Evolutionary conservation across 495 filamentous ascomycete genomes (phyloP).

Genomic region (Aspergillus campestris): DNA sequence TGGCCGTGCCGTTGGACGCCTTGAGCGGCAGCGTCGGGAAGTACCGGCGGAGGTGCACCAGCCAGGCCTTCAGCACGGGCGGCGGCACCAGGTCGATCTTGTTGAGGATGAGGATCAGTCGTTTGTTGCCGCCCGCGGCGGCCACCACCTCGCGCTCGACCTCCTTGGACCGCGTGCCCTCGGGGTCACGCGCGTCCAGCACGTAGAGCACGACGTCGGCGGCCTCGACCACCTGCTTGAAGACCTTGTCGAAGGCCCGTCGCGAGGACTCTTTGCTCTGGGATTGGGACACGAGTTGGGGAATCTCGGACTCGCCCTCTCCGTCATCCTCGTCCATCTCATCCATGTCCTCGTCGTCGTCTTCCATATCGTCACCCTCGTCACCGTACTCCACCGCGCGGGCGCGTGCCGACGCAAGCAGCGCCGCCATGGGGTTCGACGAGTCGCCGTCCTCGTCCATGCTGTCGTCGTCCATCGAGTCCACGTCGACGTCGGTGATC

Average conservation of each 20-base stretch:
- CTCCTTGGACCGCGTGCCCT: constrained; percentile 82
- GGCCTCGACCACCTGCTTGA: constrained; percentile 84
- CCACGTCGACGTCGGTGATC: constrained; percentile 37
- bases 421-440: constrained; percentile 84
- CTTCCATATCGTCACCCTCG: constrained; percentile 47
- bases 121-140: constrained; percentile 71
- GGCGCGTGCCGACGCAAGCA: constrained; percentile 83
- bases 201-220: constrained; percentile 93
- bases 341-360: constrained; percentile 40
- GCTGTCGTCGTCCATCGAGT: constrained; percentile 44
- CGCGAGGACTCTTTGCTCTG: constrained; percentile 62
- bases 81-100: constrained; percentile 92
- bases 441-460: constrained; percentile 50
- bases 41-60: constrained; percentile 74
- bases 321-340: constrained; percentile 41
- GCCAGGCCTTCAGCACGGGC: constrained; percentile 72
- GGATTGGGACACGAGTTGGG: constrained; percentile 25
- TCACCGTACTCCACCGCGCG: constrained; percentile 72
- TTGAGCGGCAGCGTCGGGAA: constrained; percentile 91
- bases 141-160: constrained; percentile 86
- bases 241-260: constrained; percentile 86
- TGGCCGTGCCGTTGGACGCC: constrained; percentile 72
- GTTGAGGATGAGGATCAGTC: constrained; percentile 89
- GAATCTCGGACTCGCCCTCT: constrained; percentile 21
- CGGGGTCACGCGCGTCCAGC: constrained; percentile 86